Conservation (phyloP, 2,329 filamentous ascomycete species). For the Paecilomyces sp. region DNA sequence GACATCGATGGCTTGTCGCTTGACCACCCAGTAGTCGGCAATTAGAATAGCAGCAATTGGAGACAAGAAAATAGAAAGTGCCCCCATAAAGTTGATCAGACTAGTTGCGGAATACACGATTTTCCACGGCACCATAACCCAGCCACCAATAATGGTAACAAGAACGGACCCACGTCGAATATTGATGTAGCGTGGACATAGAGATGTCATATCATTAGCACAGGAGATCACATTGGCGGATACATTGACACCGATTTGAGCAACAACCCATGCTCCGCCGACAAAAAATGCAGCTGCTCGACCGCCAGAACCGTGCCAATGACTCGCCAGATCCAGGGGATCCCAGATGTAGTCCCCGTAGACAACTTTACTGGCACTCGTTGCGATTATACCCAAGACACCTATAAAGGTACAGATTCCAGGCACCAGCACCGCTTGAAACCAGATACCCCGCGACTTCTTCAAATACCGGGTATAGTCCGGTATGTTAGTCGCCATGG, state of each 20-base stretch:
- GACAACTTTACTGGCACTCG: constrained; percentile 28
- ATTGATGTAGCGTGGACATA: constrained; percentile 49
- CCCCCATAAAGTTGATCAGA: constrained; percentile 16
- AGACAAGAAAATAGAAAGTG: constrained; percentile 26
- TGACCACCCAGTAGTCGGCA: constrained; percentile 37
- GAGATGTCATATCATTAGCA: constrained; percentile 47
- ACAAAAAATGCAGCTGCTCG: constrained; percentile 25
- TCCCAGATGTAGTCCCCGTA: constrained; percentile 21
- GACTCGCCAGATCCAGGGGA: constrained; percentile 18
- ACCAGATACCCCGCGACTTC: constrained; percentile 4
- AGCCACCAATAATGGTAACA: constrained; percentile 32
- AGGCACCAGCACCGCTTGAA: constrained; percentile 6
- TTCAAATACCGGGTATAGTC: constrained; percentile 13
- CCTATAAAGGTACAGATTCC: constrained; percentile 2
- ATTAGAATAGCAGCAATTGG: constrained; percentile 38
- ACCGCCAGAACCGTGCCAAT: constrained; percentile 17
- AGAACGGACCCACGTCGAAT: constrained; percentile 43
- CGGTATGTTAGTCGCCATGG: constrained; percentile 12
- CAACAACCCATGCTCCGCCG: constrained; percentile 28
- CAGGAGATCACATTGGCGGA: constrained; percentile 47
- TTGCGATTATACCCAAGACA: constrained; percentile 36
- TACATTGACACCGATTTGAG: constrained; percentile 48
- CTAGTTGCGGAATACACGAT: constrained; percentile 31
- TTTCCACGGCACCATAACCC: constrained; percentile 21
- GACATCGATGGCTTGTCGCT: constrained; percentile 32